Percentiles rank a stretch among this genome's conserved stretches.
These are phyloP conservation scores for Paramecium pentaurelia DNA, from an alignment of 73 alveolate species.

Conservation along the genomic window DNA sequence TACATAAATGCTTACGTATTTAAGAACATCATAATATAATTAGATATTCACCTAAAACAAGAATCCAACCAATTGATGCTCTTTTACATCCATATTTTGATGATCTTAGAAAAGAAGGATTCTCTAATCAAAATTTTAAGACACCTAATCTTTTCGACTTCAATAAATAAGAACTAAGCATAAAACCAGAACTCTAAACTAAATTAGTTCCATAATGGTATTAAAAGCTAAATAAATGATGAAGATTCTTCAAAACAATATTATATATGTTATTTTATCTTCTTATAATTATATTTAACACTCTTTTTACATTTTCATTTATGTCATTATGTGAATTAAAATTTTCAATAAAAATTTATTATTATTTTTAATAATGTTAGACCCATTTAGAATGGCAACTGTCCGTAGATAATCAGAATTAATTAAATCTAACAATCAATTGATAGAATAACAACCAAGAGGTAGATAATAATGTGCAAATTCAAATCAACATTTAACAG, in stretches of 20 bases:
- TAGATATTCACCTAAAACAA: conserved; percentile 75
- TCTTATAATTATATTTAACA: background rate
- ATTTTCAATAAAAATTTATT: background rate
- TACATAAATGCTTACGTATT: conserved; percentile 61
- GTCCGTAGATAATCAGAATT: conserved; percentile 26
- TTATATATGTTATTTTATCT: background rate
- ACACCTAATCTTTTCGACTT: conserved; percentile 77
- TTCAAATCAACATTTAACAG: background rate
- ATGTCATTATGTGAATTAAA: background rate
- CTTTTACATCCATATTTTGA: conserved; percentile 91
- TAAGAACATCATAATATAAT: background rate
- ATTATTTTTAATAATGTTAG: background rate
- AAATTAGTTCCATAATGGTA: conserved; percentile 17
- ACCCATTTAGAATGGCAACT: conserved; percentile 44
- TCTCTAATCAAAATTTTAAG: conserved; percentile 55
- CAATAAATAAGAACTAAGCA: conserved; percentile 66
- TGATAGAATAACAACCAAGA: background rate
- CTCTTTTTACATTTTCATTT: background rate
- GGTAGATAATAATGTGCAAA: background rate
- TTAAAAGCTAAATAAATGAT: background rate
- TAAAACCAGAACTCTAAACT: background rate
- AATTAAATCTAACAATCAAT: background rate
- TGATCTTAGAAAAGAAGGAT: conserved; percentile 73
- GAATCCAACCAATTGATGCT: conserved; percentile 83
- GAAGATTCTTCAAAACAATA: background rate